These are phyloP conservation scores for Fusarium siculi DNA, from an alignment of 2,329 filamentous ascomycete species.

Conservation along the genomic window DNA sequence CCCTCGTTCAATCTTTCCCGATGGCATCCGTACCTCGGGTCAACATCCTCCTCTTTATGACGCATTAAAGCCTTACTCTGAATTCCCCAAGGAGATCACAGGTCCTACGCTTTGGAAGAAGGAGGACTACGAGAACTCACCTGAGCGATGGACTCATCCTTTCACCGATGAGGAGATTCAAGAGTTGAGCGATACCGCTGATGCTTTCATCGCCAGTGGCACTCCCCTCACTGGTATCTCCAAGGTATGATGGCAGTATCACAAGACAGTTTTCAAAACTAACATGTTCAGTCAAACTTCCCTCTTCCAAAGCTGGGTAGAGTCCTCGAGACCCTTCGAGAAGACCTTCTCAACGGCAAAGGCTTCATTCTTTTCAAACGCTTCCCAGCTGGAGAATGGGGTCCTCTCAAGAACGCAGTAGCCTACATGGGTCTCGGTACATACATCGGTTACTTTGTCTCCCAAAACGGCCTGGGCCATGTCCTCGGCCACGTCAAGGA, in stretches of 20 bases:
- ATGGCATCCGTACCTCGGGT: conserved; percentile 68
- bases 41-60: conserved; percentile 78
- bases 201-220: conserved; percentile 73
- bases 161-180: conserved; percentile 74
- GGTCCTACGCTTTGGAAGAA: conserved; percentile 79
- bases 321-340: conserved; percentile 50
- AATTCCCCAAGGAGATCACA: conserved; percentile 76
- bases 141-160: conserved; percentile 78
- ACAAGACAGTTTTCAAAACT: background rate
- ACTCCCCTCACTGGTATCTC: conserved; percentile 76
- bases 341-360: conserved; percentile 76
- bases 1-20: conserved; percentile 53
- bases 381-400: conserved; percentile 81
- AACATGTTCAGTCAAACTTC: conserved; percentile 52
- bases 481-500: conserved; percentile 92
- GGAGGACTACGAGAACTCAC: conserved; percentile 70
- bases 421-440: conserved; percentile 92
- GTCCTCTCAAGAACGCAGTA: conserved; percentile 80
- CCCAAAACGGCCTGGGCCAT: conserved; percentile 85
- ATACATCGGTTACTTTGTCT: conserved; percentile 88
- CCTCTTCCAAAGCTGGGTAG: conserved; percentile 54
- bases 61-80: conserved; percentile 70
- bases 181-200: conserved; percentile 74
- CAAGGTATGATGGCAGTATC: conserved; percentile 33
- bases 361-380: conserved; percentile 92